Evolutionary conservation across 805 yeast species (phyloP).

Genomic region (Ogataea allantospora): DNA sequence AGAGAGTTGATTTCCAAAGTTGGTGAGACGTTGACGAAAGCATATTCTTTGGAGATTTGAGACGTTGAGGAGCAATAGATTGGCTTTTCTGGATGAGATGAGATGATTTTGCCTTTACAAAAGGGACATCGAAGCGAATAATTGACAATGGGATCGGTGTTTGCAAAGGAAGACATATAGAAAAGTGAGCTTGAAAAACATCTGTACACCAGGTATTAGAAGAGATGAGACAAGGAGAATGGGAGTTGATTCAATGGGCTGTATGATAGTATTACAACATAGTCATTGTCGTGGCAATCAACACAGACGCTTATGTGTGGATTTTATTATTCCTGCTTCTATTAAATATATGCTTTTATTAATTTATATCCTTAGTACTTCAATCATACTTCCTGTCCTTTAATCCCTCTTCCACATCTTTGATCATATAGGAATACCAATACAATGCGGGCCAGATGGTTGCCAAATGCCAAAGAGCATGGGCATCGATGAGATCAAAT

Average conservation of each 20-base stretch:
- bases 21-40: constrained; percentile 7
- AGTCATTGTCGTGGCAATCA: too few relatives aligned
- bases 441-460: constrained; percentile 79
- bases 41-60: constrained; percentile 1
- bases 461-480: constrained; percentile 88
- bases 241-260: too few relatives aligned
- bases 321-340: too few relatives aligned
- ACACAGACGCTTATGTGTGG: too few relatives aligned
- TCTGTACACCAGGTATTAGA: constrained; percentile 1
- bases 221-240: too few relatives aligned
- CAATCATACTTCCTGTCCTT: constrained; percentile 27
- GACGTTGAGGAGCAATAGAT: background rate
- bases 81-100: constrained; percentile 3
- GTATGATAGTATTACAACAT: background rate
- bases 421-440: constrained; percentile 63
- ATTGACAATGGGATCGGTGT: background rate
- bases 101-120: constrained; percentile 10
- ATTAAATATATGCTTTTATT: too few relatives aligned
- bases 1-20: background rate
- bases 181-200: background rate
- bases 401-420: constrained; percentile 39
- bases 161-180: constrained; percentile 5
- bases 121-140: constrained; percentile 9
- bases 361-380: too few relatives aligned
- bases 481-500: constrained; percentile 76